Conservation (phyloP, 1,284 basidiomycete species). For the Heterobasidion parviporum region DNA sequence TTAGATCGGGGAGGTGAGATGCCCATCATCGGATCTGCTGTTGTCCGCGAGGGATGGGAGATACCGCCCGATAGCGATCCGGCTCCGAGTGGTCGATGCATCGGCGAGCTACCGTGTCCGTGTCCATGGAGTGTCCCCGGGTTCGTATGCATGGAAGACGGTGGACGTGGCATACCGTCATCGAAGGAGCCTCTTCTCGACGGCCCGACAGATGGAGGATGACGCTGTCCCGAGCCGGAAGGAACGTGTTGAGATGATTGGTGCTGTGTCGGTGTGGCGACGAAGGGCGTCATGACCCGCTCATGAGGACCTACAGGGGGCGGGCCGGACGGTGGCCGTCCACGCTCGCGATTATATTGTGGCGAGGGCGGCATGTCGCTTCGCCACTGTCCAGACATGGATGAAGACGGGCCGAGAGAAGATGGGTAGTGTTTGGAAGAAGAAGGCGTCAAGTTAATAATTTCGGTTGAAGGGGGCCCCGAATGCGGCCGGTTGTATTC, state of each 20-base stretch:
- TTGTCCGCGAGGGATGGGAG: background rate
- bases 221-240: slow-evolving; percentile 15
- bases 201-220: slow-evolving; percentile 17
- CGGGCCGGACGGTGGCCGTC: slow-evolving; percentile 15
- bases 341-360: slow-evolving; percentile 9
- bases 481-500: slow-evolving; percentile 21
- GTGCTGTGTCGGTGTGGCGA: slow-evolving; percentile 36
- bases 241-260: slow-evolving; percentile 7
- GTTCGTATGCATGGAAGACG: background rate
- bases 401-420: background rate
- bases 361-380: slow-evolving; percentile 10
- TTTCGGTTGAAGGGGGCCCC: slow-evolving; percentile 33
- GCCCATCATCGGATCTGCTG: background rate
- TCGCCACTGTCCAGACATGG: slow-evolving; percentile 6
- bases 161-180: background rate
- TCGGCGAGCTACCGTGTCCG: background rate
- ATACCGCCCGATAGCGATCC: background rate
- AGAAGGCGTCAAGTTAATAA: slow-evolving; percentile 37
- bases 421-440: slow-evolving; percentile 7
- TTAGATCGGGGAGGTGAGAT: slow-evolving; percentile 1
- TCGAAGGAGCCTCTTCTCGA: slow-evolving; percentile 24
- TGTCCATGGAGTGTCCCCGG: background rate
- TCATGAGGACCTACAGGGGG: slow-evolving; percentile 30
- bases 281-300: slow-evolving; percentile 35
- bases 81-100: background rate